Evolutionary conservation across 305 asterid genomes (phyloP).

Genomic region (Caryopteris hybrid): DNA sequence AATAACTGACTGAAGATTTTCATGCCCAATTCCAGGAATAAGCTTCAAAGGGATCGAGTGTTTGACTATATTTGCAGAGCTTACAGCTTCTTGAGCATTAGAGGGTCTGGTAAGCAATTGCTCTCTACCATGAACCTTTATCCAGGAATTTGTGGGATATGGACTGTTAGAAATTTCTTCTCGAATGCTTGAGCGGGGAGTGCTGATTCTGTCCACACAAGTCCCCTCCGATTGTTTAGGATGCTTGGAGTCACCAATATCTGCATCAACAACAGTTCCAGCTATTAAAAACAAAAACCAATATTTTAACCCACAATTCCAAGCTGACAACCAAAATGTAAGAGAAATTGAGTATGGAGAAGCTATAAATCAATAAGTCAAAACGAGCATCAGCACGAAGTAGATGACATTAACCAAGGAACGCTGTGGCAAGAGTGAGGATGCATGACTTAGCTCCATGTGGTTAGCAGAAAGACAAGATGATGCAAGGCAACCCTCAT

Average conservation of each 20-base stretch:
- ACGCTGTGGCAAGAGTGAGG: not conserved
- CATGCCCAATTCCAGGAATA: slow-evolving; percentile 38
- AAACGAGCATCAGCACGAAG: slow-evolving; percentile 1
- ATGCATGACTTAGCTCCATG: not conserved
- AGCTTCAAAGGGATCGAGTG: slow-evolving; percentile 34
- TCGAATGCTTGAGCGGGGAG: slow-evolving; percentile 43
- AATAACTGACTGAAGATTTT: slow-evolving; percentile 37
- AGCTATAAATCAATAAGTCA: not conserved
- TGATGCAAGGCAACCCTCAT: not conserved
- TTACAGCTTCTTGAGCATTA: slow-evolving; percentile 36
- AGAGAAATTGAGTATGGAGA: not conserved
- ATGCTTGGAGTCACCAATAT: slow-evolving; percentile 31
- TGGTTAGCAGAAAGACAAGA: not conserved
- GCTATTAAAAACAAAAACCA: slow-evolving; percentile 25
- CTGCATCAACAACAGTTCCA: slow-evolving; percentile 49
- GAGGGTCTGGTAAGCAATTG: slow-evolving; percentile 28
- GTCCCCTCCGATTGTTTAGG: slow-evolving; percentile 45
- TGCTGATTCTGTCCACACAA: slow-evolving; percentile 35
- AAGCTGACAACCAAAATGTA: not conserved
- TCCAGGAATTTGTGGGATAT: slow-evolving; percentile 50
- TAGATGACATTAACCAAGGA: not conserved
- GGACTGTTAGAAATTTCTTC: slow-evolving; percentile 36
- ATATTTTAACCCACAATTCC: slow-evolving; percentile 2
- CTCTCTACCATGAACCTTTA: slow-evolving; percentile 50
- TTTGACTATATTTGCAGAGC: slow-evolving; percentile 36